Conservation (phyloP, 169 alveolate genomes). For the Blepharisma undulans region DNA sequence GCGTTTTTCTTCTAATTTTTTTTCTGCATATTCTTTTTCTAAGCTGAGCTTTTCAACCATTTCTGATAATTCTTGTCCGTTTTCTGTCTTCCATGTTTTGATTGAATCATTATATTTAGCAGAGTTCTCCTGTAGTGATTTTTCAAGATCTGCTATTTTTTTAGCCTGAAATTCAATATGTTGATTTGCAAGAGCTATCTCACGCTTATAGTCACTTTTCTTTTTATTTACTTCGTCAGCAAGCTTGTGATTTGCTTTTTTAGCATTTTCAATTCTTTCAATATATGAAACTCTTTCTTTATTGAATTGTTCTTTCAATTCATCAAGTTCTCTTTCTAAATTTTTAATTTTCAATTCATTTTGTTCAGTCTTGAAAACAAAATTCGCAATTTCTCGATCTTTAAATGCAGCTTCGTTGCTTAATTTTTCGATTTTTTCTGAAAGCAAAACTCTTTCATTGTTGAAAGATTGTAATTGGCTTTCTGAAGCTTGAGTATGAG, state of each 20-base stretch:
- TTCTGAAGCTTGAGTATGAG: slow-evolving; percentile 48
- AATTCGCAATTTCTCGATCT: slow-evolving; percentile 68
- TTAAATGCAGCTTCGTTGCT: slow-evolving; percentile 50
- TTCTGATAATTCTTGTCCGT: slow-evolving; percentile 51
- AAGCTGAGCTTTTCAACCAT: slow-evolving; percentile 59
- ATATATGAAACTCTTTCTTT: not conserved
- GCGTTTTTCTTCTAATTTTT: slow-evolving; percentile 66
- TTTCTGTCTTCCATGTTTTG: slow-evolving; percentile 49
- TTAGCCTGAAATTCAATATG: slow-evolving; percentile 77
- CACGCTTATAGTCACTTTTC: slow-evolving; percentile 77
- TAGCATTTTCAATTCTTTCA: slow-evolving; percentile 39
- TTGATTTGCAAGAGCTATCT: slow-evolving; percentile 72
- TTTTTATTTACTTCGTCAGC: slow-evolving; percentile 72
- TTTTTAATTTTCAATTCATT: slow-evolving; percentile 48
- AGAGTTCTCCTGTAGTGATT: slow-evolving; percentile 54
- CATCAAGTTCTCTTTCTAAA: slow-evolving; percentile 61
- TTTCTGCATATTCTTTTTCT: slow-evolving; percentile 69
- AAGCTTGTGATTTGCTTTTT: slow-evolving; percentile 45
- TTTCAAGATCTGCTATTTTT: slow-evolving; percentile 73
- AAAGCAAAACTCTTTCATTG: slow-evolving; percentile 69
- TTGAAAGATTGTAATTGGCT: slow-evolving; percentile 44
- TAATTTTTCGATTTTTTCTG: slow-evolving; percentile 66
- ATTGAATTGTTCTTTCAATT: slow-evolving; percentile 45
- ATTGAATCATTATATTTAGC: slow-evolving; percentile 77
- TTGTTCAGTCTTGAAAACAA: slow-evolving; percentile 66